Percentiles rank a stretch among this genome's conserved stretches.
Evolutionary conservation across 768 basidiomycete species (phyloP).

Genomic region (Tylopilus sp.): DNA sequence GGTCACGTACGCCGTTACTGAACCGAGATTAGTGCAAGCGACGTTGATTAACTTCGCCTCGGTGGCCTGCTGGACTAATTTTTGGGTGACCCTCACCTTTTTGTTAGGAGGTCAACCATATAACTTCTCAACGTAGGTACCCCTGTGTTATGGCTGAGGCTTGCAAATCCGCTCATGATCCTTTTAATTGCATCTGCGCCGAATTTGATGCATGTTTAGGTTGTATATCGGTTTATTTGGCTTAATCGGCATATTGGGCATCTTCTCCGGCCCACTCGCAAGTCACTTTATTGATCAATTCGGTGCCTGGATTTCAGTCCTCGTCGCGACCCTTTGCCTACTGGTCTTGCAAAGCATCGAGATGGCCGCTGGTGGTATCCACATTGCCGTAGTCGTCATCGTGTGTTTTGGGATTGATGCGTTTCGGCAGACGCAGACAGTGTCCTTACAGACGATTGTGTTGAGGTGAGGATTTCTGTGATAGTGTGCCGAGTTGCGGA

Average conservation of each 20-base stretch:
- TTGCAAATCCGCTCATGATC: background rate
- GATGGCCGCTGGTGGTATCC: slow-evolving; percentile 35
- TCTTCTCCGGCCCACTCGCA: slow-evolving; percentile 27
- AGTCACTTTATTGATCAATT: slow-evolving; percentile 30
- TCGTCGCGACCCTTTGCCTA: slow-evolving; percentile 32
- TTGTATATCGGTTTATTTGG: slow-evolving; percentile 46
- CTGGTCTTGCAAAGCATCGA: slow-evolving; percentile 31
- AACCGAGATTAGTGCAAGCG: slow-evolving; percentile 41
- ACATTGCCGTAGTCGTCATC: slow-evolving; percentile 38
- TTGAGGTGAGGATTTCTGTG: slow-evolving; percentile 16
- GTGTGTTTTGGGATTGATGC: slow-evolving; percentile 41
- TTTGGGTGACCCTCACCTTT: slow-evolving; percentile 45
- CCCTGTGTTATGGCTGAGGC: background rate
- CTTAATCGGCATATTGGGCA: slow-evolving; percentile 42
- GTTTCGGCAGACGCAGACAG: slow-evolving; percentile 39
- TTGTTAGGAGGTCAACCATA: slow-evolving; percentile 42
- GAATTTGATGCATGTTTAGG: slow-evolving; percentile 1
- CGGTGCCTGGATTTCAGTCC: slow-evolving; percentile 41
- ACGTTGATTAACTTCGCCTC: slow-evolving; percentile 25
- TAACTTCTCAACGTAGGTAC: slow-evolving; percentile 32
- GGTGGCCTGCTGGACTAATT: slow-evolving; percentile 30
- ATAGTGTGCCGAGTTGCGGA: background rate
- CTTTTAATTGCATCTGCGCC: background rate
- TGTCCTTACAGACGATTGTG: slow-evolving; percentile 30
- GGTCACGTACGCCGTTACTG: slow-evolving; percentile 36